Percentiles rank a stretch among this genome's conserved stretches.
Conservation (phyloP, 345 rosid genomes). For the Acer yangbiense region DNA sequence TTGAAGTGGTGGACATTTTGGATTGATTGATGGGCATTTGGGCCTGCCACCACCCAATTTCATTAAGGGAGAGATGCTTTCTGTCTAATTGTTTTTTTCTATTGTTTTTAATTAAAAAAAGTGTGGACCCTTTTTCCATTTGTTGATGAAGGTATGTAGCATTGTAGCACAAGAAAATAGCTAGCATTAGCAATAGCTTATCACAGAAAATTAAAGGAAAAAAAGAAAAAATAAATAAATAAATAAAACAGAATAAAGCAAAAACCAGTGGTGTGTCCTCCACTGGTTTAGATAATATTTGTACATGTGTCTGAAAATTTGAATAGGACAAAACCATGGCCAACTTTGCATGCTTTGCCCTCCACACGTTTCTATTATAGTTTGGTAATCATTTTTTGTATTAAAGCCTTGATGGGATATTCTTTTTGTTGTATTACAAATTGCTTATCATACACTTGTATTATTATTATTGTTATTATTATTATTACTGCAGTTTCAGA, state of each 20-base stretch:
- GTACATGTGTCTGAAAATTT: not conserved
- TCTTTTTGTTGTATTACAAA: conserved; percentile 21
- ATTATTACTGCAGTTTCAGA: not conserved
- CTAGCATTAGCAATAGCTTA: no score
- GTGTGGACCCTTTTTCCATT: conserved; percentile 4
- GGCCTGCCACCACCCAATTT: conserved; percentile 14
- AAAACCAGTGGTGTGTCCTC: not conserved
- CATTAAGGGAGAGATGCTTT: conserved; percentile 17
- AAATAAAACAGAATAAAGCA: conserved; percentile 9
- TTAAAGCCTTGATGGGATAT: conserved; percentile 18
- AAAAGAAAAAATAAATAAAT: not conserved
- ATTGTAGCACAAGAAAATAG: not conserved
- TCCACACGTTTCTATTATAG: conserved; percentile 9
- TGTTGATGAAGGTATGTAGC: not conserved
- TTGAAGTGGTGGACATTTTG: conserved; percentile 11
- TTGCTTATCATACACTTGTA: not conserved
- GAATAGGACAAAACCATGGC: conserved; percentile 18
- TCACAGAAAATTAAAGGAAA: not conserved
- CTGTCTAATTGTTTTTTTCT: not conserved
- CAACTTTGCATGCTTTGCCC: conserved; percentile 23
- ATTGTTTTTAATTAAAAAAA: no score
- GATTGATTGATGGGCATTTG: conserved; percentile 31
- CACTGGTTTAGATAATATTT: not conserved
- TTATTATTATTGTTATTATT: not conserved
- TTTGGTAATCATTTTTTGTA: not conserved